Conservation (phyloP, 148 eudicot genomes). For the Polygonum maritimum region DNA sequence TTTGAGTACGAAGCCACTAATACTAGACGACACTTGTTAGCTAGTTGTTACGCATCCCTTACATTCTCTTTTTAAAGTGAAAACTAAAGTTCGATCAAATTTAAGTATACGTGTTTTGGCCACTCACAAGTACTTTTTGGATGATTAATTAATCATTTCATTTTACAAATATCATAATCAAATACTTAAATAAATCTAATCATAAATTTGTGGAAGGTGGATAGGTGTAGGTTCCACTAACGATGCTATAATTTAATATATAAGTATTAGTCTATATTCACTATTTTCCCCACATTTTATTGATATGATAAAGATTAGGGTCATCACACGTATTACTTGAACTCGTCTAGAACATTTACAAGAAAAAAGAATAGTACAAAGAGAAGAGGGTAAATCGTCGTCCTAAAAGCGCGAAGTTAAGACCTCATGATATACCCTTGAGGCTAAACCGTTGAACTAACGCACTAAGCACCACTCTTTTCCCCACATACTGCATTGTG, state of each 20-base stretch:
- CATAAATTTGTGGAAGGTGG: background rate
- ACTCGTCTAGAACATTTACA: too few species aligned
- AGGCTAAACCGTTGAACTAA: too few species aligned
- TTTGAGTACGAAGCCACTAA: background rate
- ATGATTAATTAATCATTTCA: background rate
- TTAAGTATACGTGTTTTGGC: background rate
- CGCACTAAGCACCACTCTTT: too few species aligned
- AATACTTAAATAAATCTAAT: background rate
- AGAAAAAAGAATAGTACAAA: too few species aligned
- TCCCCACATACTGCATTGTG: constrained; percentile 21
- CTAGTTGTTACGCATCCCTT: background rate
- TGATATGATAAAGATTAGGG: too few species aligned
- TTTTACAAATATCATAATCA: background rate
- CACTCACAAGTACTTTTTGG: background rate
- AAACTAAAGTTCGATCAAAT: background rate
- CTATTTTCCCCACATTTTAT: background rate
- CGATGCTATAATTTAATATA: constrained; percentile 10
- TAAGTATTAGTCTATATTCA: constrained; percentile 24
- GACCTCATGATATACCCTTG: too few species aligned
- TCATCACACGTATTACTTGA: too few species aligned
- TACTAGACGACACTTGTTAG: background rate
- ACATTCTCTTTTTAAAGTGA: background rate
- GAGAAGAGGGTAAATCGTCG: too few species aligned
- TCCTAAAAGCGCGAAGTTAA: too few species aligned
- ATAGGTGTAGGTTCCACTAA: constrained; percentile 20